Evolutionary conservation across 495 filamentous ascomycete species (phyloP).

Genomic region (Neurospora terricola): DNA sequence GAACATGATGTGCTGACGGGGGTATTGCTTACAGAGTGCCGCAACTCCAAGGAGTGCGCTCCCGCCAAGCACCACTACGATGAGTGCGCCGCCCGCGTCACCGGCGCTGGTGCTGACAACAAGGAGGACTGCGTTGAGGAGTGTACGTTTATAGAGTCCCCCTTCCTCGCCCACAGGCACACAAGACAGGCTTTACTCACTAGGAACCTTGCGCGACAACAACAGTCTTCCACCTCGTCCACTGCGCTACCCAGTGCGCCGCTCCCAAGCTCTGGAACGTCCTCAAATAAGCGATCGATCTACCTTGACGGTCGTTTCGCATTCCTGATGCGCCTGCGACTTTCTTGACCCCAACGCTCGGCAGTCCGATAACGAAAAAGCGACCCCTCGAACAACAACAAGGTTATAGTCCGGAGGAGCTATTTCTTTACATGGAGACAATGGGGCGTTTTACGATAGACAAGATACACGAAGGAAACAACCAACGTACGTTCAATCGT

Average conservation of each 20-base stretch:
- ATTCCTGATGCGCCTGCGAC: neutral
- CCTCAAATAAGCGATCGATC: constrained; percentile 60
- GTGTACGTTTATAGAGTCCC: constrained; percentile 54
- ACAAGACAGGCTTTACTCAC: constrained; percentile 2
- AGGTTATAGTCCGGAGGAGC: neutral
- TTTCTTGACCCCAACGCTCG: neutral
- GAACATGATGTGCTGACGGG: constrained; percentile 15
- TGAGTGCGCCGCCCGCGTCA: constrained; percentile 92
- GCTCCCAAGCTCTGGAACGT: constrained; percentile 88
- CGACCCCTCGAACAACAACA: neutral
- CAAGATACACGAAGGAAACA: neutral
- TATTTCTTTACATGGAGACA: neutral
- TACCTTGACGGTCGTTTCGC: neutral
- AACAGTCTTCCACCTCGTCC: constrained; percentile 92
- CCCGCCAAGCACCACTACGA: constrained; percentile 95
- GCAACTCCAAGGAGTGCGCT: constrained; percentile 70
- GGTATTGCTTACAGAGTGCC: constrained; percentile 58
- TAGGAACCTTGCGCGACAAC: constrained; percentile 6
- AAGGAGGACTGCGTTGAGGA: constrained; percentile 97
- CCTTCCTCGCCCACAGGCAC: neutral
- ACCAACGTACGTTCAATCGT: neutral
- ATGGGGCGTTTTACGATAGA: neutral
- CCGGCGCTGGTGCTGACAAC: constrained; percentile 29
- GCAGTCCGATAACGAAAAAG: constrained; percentile 9
- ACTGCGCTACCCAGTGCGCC: constrained; percentile 85